A percentile compares a stretch with the other conserved stretches of the same genome.
Evolutionary conservation across 1,139 yeast genomes (phyloP).

Genomic region (Scheffersomyces titani): DNA sequence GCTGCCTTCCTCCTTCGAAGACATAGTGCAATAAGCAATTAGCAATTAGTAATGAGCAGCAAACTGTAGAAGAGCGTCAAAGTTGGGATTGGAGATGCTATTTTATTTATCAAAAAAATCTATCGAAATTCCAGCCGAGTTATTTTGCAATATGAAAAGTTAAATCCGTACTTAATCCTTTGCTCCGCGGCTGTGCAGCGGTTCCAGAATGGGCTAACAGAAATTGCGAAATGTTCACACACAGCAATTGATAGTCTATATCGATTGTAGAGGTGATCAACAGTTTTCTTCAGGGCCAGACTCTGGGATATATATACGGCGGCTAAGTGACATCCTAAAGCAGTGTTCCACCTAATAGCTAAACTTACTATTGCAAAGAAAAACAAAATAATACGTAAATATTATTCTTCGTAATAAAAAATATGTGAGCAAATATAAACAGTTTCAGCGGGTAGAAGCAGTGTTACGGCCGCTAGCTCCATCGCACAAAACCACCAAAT

Average conservation of each 20-base stretch:
- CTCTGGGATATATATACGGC: not conserved
- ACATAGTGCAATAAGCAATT: not conserved
- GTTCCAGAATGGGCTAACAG: too few relatives aligned
- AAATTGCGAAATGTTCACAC: too few relatives aligned
- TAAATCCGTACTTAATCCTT: too few relatives aligned
- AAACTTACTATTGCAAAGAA: not conserved
- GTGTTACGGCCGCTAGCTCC: not conserved
- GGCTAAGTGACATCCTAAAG: not conserved
- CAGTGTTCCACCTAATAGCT: not conserved
- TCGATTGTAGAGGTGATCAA: too few relatives aligned
- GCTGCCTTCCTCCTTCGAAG: not conserved
- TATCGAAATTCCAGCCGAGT: not conserved
- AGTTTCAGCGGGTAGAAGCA: not conserved
- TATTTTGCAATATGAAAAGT: not conserved
- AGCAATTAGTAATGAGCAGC: not conserved
- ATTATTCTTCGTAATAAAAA: not conserved
- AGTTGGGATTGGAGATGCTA: not conserved
- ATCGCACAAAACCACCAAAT: not conserved
- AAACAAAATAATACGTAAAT: not conserved
- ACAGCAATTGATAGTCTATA: not conserved
- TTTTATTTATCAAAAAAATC: too few relatives aligned
- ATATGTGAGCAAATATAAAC: not conserved
- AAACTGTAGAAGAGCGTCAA: not conserved
- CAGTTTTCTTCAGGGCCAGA: not conserved
- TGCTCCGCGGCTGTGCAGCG: too few relatives aligned